Evolutionary conservation across 768 basidiomycete genomes (phyloP).

Genomic region (Boletus vinaceobasis): DNA sequence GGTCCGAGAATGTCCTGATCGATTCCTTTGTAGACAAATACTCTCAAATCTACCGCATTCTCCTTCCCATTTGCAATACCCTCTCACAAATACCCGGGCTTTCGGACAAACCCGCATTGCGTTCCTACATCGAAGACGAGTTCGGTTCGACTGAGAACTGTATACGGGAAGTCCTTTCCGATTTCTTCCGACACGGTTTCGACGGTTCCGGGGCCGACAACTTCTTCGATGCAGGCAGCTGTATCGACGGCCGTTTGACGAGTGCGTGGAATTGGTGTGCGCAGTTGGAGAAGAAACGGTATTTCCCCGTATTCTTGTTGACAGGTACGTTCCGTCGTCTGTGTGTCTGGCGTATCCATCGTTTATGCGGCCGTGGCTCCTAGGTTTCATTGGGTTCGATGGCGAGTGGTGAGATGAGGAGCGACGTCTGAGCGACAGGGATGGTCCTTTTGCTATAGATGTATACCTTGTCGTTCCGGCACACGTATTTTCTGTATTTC

Average conservation of each 20-base stretch:
- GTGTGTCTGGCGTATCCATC: neutral
- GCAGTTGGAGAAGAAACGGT: conserved; percentile 80
- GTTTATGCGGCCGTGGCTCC: neutral
- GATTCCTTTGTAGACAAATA: conserved; percentile 61
- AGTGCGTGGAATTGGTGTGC: conserved; percentile 95
- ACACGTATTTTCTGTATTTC: neutral
- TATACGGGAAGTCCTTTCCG: conserved; percentile 66
- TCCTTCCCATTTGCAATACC: conserved; percentile 82
- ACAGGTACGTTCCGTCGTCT: conserved; percentile 43
- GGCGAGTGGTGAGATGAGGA: conserved; percentile 76
- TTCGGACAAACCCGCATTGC: conserved; percentile 63
- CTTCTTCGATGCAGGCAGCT: conserved; percentile 84
- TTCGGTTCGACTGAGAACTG: conserved; percentile 74
- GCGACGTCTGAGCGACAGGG: neutral
- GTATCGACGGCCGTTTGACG: conserved; percentile 80
- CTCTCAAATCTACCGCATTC: conserved; percentile 87
- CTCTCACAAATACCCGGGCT: conserved; percentile 69
- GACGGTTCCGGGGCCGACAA: conserved; percentile 91
- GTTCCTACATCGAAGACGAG: conserved; percentile 76
- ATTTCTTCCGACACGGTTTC: conserved; percentile 87
- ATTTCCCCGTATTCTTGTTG: conserved; percentile 75
- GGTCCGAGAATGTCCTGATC: neutral
- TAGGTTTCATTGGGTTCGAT: conserved; percentile 83
- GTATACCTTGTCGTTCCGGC: neutral
- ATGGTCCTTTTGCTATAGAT: neutral